A percentile compares a stretch with the other conserved stretches of the same genome.
phyloP scores from a whole-genome alignment of 2,329 filamentous ascomycete species.

The Sclerotinia nivalis region DNA sequence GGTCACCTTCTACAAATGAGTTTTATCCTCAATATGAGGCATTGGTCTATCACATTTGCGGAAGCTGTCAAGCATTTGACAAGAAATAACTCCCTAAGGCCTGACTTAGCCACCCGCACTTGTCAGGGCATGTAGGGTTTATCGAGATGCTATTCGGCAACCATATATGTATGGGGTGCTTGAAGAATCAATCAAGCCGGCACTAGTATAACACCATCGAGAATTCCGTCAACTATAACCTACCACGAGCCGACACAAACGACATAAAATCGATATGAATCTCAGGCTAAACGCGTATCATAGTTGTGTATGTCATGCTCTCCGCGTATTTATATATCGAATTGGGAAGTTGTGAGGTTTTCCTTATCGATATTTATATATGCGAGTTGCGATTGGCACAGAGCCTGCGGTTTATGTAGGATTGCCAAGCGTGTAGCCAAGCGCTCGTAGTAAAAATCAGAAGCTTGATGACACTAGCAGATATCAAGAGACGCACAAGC shows the following conservation, averaged over 20 bases:
- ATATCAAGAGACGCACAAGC: constrained; percentile 21
- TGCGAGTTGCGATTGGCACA: constrained; percentile 7
- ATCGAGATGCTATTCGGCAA: constrained; percentile 16
- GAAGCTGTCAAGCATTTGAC: constrained; percentile 17
- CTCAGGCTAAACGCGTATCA: constrained; percentile 21
- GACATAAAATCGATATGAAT: neutral
- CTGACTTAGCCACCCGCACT: constrained; percentile 9
- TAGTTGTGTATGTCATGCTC: neutral
- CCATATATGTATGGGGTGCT: neutral
- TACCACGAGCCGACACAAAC: constrained; percentile 3
- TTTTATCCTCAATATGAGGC: neutral
- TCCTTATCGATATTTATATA: constrained; percentile 16
- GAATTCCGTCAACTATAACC: neutral
- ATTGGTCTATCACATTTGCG: constrained; percentile 10
- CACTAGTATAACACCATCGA: constrained; percentile 12
- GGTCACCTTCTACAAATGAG: constrained; percentile 21
- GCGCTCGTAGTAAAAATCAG: constrained; percentile 10
- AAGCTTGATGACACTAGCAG: constrained; percentile 15
- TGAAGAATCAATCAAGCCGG: constrained; percentile 1
- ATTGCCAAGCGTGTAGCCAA: constrained; percentile 19
- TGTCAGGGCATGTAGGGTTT: neutral
- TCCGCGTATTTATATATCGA: neutral
- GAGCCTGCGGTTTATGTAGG: neutral
- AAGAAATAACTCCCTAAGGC: neutral
- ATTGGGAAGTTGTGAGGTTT: constrained; percentile 20